Evolutionary conservation across 2,329 filamentous ascomycete genomes (phyloP), one percentile per base, ranked within the genome.

Genomic region (Biscogniauxia marginata): DNA sequence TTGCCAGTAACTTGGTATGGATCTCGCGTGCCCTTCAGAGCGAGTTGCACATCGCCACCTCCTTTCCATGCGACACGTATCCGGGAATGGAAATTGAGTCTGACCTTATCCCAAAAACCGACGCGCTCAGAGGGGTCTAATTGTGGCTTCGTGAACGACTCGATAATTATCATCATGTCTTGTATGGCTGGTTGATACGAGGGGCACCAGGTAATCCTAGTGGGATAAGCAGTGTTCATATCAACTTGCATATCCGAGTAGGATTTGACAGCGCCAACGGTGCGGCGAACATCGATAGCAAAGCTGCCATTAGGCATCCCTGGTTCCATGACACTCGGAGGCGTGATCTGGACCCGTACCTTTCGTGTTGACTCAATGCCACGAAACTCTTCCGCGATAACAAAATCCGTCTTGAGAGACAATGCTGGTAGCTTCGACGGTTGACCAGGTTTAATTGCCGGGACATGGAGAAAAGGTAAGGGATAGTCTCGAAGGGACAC

Each of bases 81-180:
- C 19, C 91, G 86, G 1, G 96, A 98, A 73, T 99, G 95, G 72
- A 97, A 96, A 66, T 88, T 93, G 39, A 99, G 81, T 53, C 95
- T 84, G 51, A 99, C 93, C 79, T 99, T 99, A 75, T 99, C 95
- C 95, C 95, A 99, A 77, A 99, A 99, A 3, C 95, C 95, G 48
- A 96, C 91, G 54, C 89, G 84, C 62, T 99, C 96, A 0, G 95
- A 98, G 1, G 90, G 89, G 71, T 99, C 96, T 23, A 97, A 81
- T 61, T 93, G 93, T 7, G 93, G 91, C 70, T 99, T 99, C 0
- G 93, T 97, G 71, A 99, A 98, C 2, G 90, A 93, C 74, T 99
- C 95, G 59, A 99, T 90, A 22, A 93, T 93, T 84, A 98, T 97
- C 95, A 99, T 99, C 89, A 98, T 96, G 69, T 99, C 96, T 72